Percentiles rank a stretch among this genome's conserved stretches.
Evolutionary conservation across 495 filamentous ascomycete species (phyloP).

Genomic region (Lasiosphaeriaceae sp.): DNA sequence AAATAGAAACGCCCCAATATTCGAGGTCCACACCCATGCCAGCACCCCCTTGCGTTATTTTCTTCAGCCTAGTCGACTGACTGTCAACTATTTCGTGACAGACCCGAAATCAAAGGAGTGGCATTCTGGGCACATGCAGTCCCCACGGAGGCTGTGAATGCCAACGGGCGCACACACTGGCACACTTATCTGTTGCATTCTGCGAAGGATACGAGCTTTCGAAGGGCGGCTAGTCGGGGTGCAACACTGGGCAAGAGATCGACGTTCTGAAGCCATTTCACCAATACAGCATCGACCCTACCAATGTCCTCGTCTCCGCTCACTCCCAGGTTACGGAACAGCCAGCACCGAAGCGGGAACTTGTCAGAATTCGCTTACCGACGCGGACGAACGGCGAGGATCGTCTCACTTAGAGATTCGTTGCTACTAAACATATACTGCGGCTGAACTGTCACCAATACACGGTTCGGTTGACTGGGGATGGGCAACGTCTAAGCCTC

Average conservation of each 20-base stretch:
- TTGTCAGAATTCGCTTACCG: conserved; percentile 4
- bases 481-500: conserved; percentile 11
- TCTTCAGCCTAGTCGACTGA: neutral
- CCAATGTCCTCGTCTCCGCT: neutral
- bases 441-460: conserved; percentile 15
- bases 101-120: neutral
- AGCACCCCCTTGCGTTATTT: neutral
- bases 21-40: neutral
- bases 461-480: conserved; percentile 3
- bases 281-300: neutral
- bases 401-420: conserved; percentile 9
- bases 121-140: neutral
- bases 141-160: conserved; percentile 1
- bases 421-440: conserved; percentile 18
- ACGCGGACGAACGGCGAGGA: conserved; percentile 8
- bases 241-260: neutral
- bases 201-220: conserved; percentile 1
- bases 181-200: neutral
- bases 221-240: neutral
- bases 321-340: neutral
- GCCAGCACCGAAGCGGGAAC: conserved; percentile 1
- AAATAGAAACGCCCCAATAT: neutral
- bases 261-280: conserved; percentile 8
- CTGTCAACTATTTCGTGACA: neutral
- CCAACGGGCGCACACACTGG: neutral